phyloP scores from a whole-genome alignment of 768 basidiomycete genomes.

The Lactarius sanguifluus region DNA sequence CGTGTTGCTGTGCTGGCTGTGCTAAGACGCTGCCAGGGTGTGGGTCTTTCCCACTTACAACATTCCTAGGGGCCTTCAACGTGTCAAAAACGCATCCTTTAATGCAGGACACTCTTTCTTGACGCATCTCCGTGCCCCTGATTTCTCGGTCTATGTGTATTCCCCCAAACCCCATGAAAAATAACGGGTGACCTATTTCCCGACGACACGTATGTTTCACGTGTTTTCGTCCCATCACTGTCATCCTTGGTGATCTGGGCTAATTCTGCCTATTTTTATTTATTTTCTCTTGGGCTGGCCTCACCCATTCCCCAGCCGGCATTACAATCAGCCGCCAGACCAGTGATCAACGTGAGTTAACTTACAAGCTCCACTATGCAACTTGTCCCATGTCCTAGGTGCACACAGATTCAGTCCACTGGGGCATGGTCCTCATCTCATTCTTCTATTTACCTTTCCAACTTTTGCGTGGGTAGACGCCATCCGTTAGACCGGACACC shows the following conservation, averaged over 20 bases:
- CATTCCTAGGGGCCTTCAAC: constrained; percentile 2
- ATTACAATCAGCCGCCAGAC: background rate
- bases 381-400: background rate
- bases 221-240: background rate
- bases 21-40: background rate
- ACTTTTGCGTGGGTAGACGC: background rate
- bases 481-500: background rate
- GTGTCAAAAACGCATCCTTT: background rate
- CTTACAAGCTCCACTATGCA: background rate
- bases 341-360: background rate
- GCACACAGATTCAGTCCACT: background rate
- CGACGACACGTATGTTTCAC: background rate
- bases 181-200: background rate
- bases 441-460: background rate
- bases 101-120: background rate
- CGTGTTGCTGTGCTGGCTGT: constrained; percentile 10
- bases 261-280: background rate
- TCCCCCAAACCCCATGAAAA: background rate
- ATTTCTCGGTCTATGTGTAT: background rate
- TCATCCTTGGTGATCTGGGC: background rate
- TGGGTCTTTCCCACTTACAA: constrained; percentile 3
- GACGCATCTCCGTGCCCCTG: background rate
- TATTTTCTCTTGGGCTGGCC: background rate
- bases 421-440: background rate
- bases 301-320: background rate